Percentiles rank a stretch among this genome's conserved stretches.
These are phyloP conservation scores for Termitomyces sp. DNA, from an alignment of 768 basidiomycete genomes.

Conservation along the genomic window DNA sequence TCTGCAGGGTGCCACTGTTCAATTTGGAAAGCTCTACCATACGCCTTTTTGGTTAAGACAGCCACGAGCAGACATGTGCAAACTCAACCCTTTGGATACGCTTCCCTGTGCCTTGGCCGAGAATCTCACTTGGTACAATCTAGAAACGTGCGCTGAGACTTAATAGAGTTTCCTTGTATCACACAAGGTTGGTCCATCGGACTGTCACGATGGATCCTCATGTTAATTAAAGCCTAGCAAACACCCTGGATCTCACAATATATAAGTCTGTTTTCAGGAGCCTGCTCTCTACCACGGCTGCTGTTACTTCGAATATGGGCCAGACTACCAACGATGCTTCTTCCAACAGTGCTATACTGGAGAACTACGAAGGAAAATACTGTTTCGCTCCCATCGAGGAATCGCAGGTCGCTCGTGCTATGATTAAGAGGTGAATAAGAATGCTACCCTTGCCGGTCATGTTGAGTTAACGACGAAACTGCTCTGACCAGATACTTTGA, in stretches of 20 bases:
- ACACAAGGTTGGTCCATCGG: neutral
- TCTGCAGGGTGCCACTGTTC: no score
- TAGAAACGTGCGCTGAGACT: neutral
- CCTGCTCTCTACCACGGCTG: slow-evolving; percentile 6
- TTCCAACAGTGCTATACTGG: slow-evolving; percentile 32
- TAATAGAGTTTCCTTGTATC: neutral
- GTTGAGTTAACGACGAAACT: neutral
- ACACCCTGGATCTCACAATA: neutral
- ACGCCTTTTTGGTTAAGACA: no score
- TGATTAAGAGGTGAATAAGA: slow-evolving; percentile 58
- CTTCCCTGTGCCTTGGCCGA: neutral
- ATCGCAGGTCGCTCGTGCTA: slow-evolving; percentile 69
- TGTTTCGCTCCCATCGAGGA: slow-evolving; percentile 71
- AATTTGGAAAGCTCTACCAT: no score
- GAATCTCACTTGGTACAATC: neutral
- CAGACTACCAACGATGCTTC: neutral
- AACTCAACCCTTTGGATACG: neutral
- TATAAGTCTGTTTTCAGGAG: neutral
- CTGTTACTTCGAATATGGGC: slow-evolving; percentile 10
- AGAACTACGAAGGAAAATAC: slow-evolving; percentile 61
- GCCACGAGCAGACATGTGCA: neutral
- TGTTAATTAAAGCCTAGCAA: neutral
- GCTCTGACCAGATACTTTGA: slow-evolving; percentile 53
- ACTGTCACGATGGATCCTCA: neutral
- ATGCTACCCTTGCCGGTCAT: neutral